These are phyloP conservation scores for Metschnikowia similis DNA, from an alignment of 805 yeast genomes.

Conservation along the genomic window DNA sequence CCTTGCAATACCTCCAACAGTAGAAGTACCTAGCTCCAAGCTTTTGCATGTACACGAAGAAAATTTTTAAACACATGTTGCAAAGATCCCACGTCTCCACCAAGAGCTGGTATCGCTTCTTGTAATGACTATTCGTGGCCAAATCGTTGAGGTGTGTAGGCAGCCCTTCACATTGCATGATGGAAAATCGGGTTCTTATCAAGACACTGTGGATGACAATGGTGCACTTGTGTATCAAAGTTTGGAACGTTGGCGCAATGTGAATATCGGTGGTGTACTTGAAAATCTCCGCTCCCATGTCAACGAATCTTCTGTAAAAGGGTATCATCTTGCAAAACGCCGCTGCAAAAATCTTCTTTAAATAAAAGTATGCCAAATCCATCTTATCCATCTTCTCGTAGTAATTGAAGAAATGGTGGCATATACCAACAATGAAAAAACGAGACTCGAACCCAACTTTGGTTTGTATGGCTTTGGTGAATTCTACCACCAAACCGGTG, in stretches of 20 bases:
- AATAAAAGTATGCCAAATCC: constrained; percentile 34
- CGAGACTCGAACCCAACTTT: constrained; percentile 13
- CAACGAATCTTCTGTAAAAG: constrained; percentile 11
- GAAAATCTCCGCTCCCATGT: constrained; percentile 7
- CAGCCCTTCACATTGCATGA: constrained; percentile 9
- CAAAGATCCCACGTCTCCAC: constrained; percentile 11
- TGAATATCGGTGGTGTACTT: constrained; percentile 12
- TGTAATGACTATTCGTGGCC: constrained; percentile 5
- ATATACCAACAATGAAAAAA: constrained; percentile 12
- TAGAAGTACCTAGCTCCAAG: constrained; percentile 17
- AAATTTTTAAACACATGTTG: constrained; percentile 10
- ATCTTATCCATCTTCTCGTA: constrained; percentile 35
- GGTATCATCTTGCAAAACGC: constrained; percentile 23
- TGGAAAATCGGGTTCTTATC: constrained; percentile 12
- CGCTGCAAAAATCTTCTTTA: constrained; percentile 29
- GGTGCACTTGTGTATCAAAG: constrained; percentile 15
- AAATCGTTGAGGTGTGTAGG: constrained; percentile 9
- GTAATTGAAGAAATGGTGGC: constrained; percentile 14
- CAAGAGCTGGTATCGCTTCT: constrained; percentile 11
- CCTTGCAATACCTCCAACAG: constrained; percentile 18
- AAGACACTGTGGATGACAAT: constrained; percentile 13
- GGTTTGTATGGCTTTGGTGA: neutral
- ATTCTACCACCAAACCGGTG: neutral
- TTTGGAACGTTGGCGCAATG: constrained; percentile 16
- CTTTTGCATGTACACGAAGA: constrained; percentile 9